Percentiles rank a stretch among this genome's conserved stretches.
Evolutionary conservation across 805 yeast species (phyloP).

Genomic region (Hanseniaspora pseudoguilliermondii): DNA sequence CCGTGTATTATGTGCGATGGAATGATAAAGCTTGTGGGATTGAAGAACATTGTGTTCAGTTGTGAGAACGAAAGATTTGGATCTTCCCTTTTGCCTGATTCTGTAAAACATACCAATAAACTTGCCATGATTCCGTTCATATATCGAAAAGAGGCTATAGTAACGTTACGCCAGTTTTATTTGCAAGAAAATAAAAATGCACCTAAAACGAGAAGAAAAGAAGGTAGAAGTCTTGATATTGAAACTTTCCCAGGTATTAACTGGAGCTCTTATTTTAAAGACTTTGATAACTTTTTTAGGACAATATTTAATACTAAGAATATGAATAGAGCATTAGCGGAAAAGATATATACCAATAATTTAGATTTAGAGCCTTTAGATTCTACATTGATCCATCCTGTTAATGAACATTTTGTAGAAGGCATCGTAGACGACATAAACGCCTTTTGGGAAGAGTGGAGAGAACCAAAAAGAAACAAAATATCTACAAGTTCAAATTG

Average conservation of each 20-base stretch:
- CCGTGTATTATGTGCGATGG: constrained; percentile 98
- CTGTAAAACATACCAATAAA: constrained; percentile 15
- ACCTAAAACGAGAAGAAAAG: constrained; percentile 66
- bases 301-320: background rate
- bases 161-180: constrained; percentile 70
- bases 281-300: constrained; percentile 34
- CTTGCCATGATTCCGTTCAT: constrained; percentile 57
- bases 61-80: constrained; percentile 94
- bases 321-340: background rate
- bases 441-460: constrained; percentile 4
- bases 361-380: background rate
- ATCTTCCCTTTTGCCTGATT: constrained; percentile 33
- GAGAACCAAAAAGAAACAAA: constrained; percentile 4
- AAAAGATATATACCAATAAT: background rate
- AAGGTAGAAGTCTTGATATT: constrained; percentile 46
- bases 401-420: background rate
- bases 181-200: constrained; percentile 75
- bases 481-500: background rate
- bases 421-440: background rate
- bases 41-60: constrained; percentile 68
- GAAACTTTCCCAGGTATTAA: constrained; percentile 48
- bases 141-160: constrained; percentile 66
- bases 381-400: background rate
- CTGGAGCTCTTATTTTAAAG: constrained; percentile 41
- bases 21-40: constrained; percentile 68